Base-by-base conservation (phyloP, 208 protist genomes). In the Leishmania lainsoni region DNA sequence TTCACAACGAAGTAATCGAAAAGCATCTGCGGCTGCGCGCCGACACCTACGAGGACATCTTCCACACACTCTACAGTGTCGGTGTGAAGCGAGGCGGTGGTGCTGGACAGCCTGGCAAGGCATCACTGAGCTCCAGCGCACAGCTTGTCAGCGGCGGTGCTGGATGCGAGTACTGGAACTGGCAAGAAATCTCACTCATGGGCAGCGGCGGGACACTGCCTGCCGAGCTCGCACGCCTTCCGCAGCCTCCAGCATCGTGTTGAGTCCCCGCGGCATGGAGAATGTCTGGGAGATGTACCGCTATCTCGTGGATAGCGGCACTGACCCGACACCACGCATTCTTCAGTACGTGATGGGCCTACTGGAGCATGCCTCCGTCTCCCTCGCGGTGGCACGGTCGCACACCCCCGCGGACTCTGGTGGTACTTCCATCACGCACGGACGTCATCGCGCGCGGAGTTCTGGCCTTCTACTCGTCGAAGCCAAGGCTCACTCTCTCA, bases 231-330 rank as follows among this genome's bases (percentile, higher is more conserved):
- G 61, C 83, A 87, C 84, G 22, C 12, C 85, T 20, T 78, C 74
- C 17, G 82, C 88, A 5, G 89, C 87, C 66, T 81, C 91, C 1
- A 75, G 81, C 42, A 87, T 90, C 14, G 77, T 94, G 32, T 72
- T 91, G 49, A 83, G 83, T 49, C 54, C 72, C 5, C 84, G 83
- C 16, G 63, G 83, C 2, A 71, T 96, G 32, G 76, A 90, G 66
- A 80, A 87, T 45, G 61, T 95, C n/a, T 96, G 93, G 91, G 59
- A 80, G 32, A 90, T 93, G 78, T 96, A 96, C 80, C 91, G 91
- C 51, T 96, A 96, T 79, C 84, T 93, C 72, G 87, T 96, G 29
- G 93, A 96, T 81, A 96, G 93, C 82, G 93, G 93, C 75, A 96
- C 93, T 2, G 81, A 96, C 81, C 93, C 93, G 20, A 92, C 90